phyloP scores from a whole-genome alignment of 345 rosid genomes.

The Sapria himalayana region DNA sequence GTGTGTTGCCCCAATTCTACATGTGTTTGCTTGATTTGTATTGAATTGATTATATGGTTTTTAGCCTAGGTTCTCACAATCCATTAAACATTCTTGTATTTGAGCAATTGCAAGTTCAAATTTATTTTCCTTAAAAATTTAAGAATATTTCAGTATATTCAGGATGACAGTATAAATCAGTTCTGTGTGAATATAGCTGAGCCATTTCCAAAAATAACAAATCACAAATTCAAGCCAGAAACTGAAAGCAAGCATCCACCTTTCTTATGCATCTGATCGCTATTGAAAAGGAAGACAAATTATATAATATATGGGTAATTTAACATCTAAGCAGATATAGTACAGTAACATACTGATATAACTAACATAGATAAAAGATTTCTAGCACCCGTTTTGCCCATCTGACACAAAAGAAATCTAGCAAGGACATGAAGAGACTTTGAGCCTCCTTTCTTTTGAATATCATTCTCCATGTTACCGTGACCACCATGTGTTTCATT shows the following conservation, averaged over 20 bases:
- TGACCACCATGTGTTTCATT: constrained; percentile 15
- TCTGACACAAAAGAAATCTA: constrained; percentile 52
- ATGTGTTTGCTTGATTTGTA: too few relatives aligned
- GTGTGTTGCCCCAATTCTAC: too few relatives aligned
- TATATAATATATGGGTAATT: background rate
- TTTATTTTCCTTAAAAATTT: too few relatives aligned
- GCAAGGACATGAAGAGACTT: constrained; percentile 66
- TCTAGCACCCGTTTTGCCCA: constrained; percentile 77
- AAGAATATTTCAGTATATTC: too few relatives aligned
- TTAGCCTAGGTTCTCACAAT: too few relatives aligned
- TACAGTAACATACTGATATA: constrained; percentile 39
- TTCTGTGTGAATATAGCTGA: too few relatives aligned
- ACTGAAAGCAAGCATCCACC: background rate
- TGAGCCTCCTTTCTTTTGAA: constrained; percentile 40
- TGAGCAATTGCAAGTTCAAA: too few relatives aligned
- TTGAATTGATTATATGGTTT: too few relatives aligned
- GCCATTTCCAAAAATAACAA: background rate
- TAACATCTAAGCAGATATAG: background rate
- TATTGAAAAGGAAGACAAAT: background rate
- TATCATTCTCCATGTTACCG: constrained; percentile 17
- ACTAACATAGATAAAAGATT: constrained; percentile 59
- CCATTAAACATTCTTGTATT: too few relatives aligned
- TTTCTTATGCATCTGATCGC: background rate
- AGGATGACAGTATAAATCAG: too few relatives aligned
- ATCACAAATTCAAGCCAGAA: background rate